phyloP scores from a whole-genome alignment of 169 alveolate genomes.

The Cryptosporidium sp. region DNA sequence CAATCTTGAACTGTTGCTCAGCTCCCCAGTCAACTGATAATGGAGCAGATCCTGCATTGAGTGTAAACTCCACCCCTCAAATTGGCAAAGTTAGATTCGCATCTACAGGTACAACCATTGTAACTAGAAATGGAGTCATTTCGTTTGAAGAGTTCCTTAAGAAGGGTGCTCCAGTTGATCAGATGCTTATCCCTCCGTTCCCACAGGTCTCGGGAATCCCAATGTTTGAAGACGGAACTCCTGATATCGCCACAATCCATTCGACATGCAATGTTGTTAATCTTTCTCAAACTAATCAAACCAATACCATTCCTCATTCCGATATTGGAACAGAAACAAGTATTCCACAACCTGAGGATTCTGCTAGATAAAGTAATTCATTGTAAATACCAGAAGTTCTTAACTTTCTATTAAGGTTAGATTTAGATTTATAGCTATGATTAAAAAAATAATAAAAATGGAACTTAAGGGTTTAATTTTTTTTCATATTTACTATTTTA shows the following conservation, averaged over 20 bases:
- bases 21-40: conserved; percentile 49
- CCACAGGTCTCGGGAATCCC: conserved; percentile 75
- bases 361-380: conserved; percentile 23
- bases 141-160: conserved; percentile 64
- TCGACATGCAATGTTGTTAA: conserved; percentile 68
- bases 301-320: conserved; percentile 48
- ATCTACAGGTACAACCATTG: conserved; percentile 64
- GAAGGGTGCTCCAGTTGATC: conserved; percentile 73
- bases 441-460: neutral
- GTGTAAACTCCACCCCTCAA: conserved; percentile 57
- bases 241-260: conserved; percentile 72
- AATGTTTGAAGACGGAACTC: conserved; percentile 76
- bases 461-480: conserved; percentile 11
- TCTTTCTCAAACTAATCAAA: conserved; percentile 64
- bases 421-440: conserved; percentile 24
- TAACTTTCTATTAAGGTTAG: conserved; percentile 2
- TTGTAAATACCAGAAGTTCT: neutral
- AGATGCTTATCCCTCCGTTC: conserved; percentile 69
- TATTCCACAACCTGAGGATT: conserved; percentile 19
- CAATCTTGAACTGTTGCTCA: conserved; percentile 67
- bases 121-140: conserved; percentile 67
- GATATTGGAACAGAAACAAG: conserved; percentile 45
- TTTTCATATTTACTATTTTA: neutral
- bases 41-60: conserved; percentile 70
- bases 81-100: conserved; percentile 68